Evolutionary conservation across 1,139 yeast species (phyloP).

Genomic region (Eremothecium coryli): DNA sequence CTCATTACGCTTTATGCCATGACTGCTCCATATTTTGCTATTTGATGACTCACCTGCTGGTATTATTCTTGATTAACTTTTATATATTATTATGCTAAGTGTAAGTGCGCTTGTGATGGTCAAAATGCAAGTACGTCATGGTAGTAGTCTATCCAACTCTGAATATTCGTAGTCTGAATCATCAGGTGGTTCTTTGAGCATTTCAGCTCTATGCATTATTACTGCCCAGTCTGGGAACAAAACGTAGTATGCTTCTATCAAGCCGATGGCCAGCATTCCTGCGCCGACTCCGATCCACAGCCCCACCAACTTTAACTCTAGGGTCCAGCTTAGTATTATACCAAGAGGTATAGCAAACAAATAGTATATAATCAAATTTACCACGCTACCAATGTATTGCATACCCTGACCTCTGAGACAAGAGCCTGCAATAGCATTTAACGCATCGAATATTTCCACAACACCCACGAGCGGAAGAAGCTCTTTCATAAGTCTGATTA

Average conservation of each 20-base stretch:
- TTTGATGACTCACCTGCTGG: too few species aligned
- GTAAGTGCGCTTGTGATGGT: too few species aligned
- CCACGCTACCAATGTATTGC: slow-evolving; percentile 73
- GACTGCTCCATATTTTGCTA: too few species aligned
- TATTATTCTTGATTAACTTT: too few species aligned
- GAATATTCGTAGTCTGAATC: slow-evolving; percentile 25
- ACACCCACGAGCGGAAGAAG: slow-evolving; percentile 67
- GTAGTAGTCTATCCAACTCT: slow-evolving; percentile 8
- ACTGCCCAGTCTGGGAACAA: slow-evolving; percentile 46
- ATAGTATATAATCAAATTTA: slow-evolving; percentile 71
- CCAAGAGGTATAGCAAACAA: slow-evolving; percentile 64
- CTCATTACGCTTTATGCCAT: too few species aligned
- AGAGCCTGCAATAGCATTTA: slow-evolving; percentile 79
- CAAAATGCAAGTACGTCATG: too few species aligned
- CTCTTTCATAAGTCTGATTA: slow-evolving; percentile 40
- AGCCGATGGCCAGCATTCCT: slow-evolving; percentile 64
- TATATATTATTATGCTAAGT: too few species aligned
- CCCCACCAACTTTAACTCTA: slow-evolving; percentile 51
- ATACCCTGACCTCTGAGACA: slow-evolving; percentile 79
- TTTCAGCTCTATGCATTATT: slow-evolving; percentile 39
- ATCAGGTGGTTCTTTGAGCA: slow-evolving; percentile 33
- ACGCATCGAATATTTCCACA: slow-evolving; percentile 68
- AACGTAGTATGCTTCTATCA: slow-evolving; percentile 46
- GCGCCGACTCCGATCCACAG: slow-evolving; percentile 84
- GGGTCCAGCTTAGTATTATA: slow-evolving; percentile 47